Evolutionary conservation across 805 yeast species (phyloP), one percentile per base, ranked within the genome.

Genomic region (Kodamaea kakaduensis): DNA sequence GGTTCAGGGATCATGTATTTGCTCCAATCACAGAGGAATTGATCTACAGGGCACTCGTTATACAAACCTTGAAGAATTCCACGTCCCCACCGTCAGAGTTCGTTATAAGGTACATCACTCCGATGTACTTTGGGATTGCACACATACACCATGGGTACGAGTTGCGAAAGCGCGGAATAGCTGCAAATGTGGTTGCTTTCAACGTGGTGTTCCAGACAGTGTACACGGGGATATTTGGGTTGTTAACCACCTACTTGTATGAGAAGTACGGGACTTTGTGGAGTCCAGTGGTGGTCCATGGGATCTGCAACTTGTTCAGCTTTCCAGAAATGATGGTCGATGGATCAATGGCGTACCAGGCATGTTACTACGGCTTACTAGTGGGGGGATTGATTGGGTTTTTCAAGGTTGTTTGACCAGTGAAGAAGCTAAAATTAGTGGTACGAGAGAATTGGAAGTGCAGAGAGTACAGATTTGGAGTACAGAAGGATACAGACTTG

Each of bases 11-110:
- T 51, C 66, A 75, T 31, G 37, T 83, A 0, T 61, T 81, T 25
- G 95, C 88, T 0, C 96, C 96, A 3, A 31, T 81, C 2, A 78
- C 90, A 0, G 96, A 86, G 52, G 96, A 86, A 51, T 43, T 84
- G 18, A 71, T 84, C 1, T 86, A 78, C 51, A 64, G 94, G 2
- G 65, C 81, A 0, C 69, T 44, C 40, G 72, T 41, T 21, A 36
- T 36, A 14, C 35, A 31, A 25, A 18, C 26, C 25, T 8, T 26
- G 27, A 12, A 17, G 20, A 22, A 46, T 5, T 68, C 41, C 34
- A 25, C n/a, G 40, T 7, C 41, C 63, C 14, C 51, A 73, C 37
- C 22, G 17, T 26, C 35, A 4, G 12, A 16, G 13, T 14, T 15
- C 6, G 25, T 44, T 48, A 12, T 50, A 58, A 18, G 25, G 16